phyloP scores from a whole-genome alignment of 176 grass and related monocot species.

The Miscanthus lutarioriparius region DNA sequence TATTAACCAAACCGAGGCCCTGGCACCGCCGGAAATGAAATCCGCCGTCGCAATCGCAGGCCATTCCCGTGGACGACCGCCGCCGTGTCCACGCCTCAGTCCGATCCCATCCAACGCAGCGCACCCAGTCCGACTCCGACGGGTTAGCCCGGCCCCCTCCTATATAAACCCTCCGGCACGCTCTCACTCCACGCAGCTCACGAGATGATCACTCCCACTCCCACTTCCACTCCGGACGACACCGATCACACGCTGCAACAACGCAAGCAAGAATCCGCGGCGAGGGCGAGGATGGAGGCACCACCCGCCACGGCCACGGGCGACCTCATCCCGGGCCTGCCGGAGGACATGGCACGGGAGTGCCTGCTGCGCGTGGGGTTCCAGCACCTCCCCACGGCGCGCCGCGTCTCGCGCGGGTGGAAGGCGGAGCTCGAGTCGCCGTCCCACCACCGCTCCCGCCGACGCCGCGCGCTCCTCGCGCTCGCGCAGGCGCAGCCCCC shows the following conservation, averaged over 20 bases:
- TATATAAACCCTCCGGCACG: not conserved
- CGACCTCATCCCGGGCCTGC: slow-evolving; percentile 77
- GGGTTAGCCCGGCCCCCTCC: not conserved
- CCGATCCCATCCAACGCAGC: too few species aligned
- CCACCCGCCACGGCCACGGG: slow-evolving; percentile 14
- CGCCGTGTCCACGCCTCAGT: not conserved
- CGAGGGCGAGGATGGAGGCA: not conserved
- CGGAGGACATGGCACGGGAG: slow-evolving; percentile 72
- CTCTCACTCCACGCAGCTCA: not conserved
- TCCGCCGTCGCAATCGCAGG: not conserved
- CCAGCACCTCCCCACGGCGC: slow-evolving; percentile 43
- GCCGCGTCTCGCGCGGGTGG: slow-evolving; percentile 61
- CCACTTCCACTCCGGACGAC: not conserved
- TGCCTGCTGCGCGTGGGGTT: slow-evolving; percentile 71
- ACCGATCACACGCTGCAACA: not conserved
- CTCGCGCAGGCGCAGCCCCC: slow-evolving; percentile 33
- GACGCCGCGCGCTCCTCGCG: slow-evolving; percentile 34
- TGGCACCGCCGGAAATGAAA: not conserved
- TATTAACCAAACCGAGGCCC: not conserved
- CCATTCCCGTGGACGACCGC: slow-evolving; percentile 7
- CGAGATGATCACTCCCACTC: not conserved
- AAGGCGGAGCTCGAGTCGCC: slow-evolving; percentile 63
- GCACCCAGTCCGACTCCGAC: too few species aligned
- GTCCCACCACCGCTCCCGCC: slow-evolving; percentile 50
- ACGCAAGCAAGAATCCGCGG: not conserved